These are phyloP conservation scores for Botrytis elliptica DNA, from an alignment of 2,329 filamentous ascomycete genomes.

Conservation along the genomic window DNA sequence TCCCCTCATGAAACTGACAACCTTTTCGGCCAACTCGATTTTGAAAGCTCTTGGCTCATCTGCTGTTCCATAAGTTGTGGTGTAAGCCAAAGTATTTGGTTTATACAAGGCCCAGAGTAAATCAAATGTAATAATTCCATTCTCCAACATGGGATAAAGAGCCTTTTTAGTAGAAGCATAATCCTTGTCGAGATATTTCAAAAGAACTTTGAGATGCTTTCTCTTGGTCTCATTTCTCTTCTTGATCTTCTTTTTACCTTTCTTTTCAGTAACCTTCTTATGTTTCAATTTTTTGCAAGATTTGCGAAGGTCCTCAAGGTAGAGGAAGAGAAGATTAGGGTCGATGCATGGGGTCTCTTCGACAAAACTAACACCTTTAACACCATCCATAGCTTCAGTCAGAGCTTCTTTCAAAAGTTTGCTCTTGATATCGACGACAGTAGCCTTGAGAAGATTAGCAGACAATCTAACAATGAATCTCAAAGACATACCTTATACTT, in stretches of 20 bases:
- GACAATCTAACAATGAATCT: neutral
- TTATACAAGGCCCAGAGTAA: conserved; percentile 88
- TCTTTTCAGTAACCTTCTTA: conserved; percentile 50
- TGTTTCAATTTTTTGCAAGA: conserved; percentile 63
- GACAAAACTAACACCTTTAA: conserved; percentile 76
- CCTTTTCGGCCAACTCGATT: conserved; percentile 72
- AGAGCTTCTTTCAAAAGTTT: conserved; percentile 72
- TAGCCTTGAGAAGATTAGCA: conserved; percentile 42
- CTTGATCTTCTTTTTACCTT: conserved; percentile 59
- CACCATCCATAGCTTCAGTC: conserved; percentile 68
- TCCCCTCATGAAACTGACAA: conserved; percentile 66
- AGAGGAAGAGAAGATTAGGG: conserved; percentile 69
- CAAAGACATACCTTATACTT: conserved; percentile 57
- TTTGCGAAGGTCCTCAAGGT: conserved; percentile 73
- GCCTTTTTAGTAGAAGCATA: conserved; percentile 77
- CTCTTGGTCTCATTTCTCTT: conserved; percentile 59
- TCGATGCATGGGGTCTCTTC: conserved; percentile 74
- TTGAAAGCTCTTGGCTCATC: conserved; percentile 82
- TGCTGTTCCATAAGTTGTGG: conserved; percentile 70
- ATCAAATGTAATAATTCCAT: conserved; percentile 84
- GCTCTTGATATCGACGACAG: conserved; percentile 81
- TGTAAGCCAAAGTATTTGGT: conserved; percentile 76
- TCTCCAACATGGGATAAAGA: conserved; percentile 75
- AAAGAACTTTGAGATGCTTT: conserved; percentile 67
- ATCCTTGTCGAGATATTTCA: conserved; percentile 78